A percentile compares a stretch with the other conserved stretches of the same genome.
phyloP scores from a whole-genome alignment of 1,284 basidiomycete species.

The Papiliotrema fonsecae region DNA sequence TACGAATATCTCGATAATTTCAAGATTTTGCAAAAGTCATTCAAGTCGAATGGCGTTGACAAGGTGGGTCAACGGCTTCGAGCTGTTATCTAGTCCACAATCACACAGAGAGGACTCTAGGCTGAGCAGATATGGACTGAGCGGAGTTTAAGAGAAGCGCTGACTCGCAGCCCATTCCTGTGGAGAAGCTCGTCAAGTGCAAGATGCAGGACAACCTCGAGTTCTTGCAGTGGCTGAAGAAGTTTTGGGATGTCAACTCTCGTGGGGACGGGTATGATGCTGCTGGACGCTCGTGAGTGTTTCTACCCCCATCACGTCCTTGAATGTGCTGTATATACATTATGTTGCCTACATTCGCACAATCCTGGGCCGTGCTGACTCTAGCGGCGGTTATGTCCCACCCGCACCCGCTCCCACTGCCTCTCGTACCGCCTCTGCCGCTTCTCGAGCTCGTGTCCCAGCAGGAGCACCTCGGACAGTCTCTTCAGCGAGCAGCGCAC shows the following conservation, averaged over 20 bases:
- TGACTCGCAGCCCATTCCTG: constrained; percentile 71
- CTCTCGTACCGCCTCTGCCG: neutral
- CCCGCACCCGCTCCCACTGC: constrained; percentile 3
- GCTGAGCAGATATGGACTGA: too few species aligned
- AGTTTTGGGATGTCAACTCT: constrained; percentile 91
- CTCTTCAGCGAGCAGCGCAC: constrained; percentile 32
- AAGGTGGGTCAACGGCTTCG: constrained; percentile 60
- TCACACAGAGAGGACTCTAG: too few species aligned
- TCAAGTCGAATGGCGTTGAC: constrained; percentile 85
- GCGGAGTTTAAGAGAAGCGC: neutral
- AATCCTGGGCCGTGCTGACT: neutral
- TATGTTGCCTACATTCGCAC: neutral
- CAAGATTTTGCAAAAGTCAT: constrained; percentile 86
- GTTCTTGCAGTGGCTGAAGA: constrained; percentile 95
- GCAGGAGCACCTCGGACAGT: constrained; percentile 11
- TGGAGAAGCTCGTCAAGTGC: constrained; percentile 86
- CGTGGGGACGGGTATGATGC: constrained; percentile 86
- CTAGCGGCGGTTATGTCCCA: constrained; percentile 8
- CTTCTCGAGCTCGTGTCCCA: constrained; percentile 5
- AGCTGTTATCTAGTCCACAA: neutral
- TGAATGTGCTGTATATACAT: neutral
- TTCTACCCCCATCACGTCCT: neutral
- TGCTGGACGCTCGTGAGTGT: constrained; percentile 53
- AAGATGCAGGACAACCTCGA: constrained; percentile 99
- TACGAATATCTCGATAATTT: constrained; percentile 95